Evolutionary conservation across 148 eudicot species (phyloP).

Genomic region (Vaccinium vitisidaea): DNA sequence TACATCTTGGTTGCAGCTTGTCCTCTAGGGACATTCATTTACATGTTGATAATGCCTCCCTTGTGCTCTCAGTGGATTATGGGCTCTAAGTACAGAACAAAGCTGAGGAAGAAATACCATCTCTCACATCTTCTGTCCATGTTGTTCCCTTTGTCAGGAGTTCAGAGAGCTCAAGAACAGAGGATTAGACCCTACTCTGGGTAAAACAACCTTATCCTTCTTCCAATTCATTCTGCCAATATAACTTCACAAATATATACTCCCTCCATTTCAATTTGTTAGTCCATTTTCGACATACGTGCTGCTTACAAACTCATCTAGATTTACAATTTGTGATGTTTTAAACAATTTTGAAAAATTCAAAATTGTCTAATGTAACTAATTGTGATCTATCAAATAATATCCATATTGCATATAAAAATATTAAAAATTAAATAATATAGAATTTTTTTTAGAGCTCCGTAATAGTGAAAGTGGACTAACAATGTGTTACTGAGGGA

Average conservation of each 20-base stretch:
- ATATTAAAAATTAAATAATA: too few species aligned
- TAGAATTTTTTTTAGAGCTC: too few species aligned
- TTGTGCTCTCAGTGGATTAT: constrained; percentile 11
- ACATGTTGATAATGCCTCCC: not conserved
- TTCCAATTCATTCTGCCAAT: not conserved
- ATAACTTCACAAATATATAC: not conserved
- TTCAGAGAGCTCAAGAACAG: constrained; percentile 8
- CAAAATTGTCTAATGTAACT: too few species aligned
- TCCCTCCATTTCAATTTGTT: too few species aligned
- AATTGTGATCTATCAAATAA: too few species aligned
- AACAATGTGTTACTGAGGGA: not conserved
- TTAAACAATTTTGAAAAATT: too few species aligned
- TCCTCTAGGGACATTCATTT: not conserved
- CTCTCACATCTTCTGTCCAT: not conserved
- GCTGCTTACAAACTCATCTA: too few species aligned
- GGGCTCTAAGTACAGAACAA: not conserved
- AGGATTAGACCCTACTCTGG: not conserved
- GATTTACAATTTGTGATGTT: too few species aligned
- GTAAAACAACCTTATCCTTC: not conserved
- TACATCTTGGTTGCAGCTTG: not conserved
- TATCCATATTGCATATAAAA: too few species aligned
- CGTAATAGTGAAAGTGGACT: too few species aligned
- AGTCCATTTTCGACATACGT: too few species aligned
- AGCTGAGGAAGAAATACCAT: constrained; percentile 6
- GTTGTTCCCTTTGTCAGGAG: constrained; percentile 5